These are phyloP conservation scores for Leishmania braziliensis DNA, from an alignment of 208 protist species.

Conservation along the genomic window DNA sequence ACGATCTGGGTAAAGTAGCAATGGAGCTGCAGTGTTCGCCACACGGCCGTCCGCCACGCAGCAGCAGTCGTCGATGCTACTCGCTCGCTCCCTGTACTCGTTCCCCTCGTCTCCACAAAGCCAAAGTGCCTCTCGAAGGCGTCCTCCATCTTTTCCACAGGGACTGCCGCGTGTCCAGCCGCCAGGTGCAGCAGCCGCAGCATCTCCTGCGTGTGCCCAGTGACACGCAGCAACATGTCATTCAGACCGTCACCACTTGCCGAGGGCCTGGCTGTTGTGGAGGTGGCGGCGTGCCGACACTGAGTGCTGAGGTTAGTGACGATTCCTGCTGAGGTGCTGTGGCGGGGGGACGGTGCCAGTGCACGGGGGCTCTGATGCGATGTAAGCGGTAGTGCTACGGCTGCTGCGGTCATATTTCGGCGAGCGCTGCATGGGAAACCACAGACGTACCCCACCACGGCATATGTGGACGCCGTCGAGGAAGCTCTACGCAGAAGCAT, in stretches of 20 bases:
- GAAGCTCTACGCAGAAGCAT: conserved; percentile 4
- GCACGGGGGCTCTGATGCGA: not conserved
- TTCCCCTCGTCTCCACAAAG: conserved; percentile 4
- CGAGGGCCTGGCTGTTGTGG: not conserved
- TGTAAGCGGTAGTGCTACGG: not conserved
- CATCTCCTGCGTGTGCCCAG: conserved; percentile 5
- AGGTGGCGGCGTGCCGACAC: not conserved
- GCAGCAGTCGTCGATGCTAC: not conserved
- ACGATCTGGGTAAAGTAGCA: conserved; percentile 16
- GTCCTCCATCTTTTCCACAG: conserved; percentile 8
- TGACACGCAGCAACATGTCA: conserved; percentile 15
- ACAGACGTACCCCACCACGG: not conserved
- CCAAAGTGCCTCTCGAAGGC: conserved; percentile 12
- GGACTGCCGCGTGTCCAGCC: conserved; percentile 7
- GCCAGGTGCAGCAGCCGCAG: conserved; percentile 21
- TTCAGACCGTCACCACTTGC: not conserved
- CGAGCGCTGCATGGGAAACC: not conserved
- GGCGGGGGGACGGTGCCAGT: not conserved
- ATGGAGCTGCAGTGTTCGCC: conserved; percentile 17
- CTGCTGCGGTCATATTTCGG: not conserved
- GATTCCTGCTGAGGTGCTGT: not conserved
- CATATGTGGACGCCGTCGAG: not conserved
- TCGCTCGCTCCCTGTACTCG: not conserved
- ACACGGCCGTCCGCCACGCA: conserved; percentile 11
- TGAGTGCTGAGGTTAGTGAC: not conserved